Evolutionary conservation across 495 filamentous ascomycete genomes (phyloP).

Genomic region (Tuber calosporum): DNA sequence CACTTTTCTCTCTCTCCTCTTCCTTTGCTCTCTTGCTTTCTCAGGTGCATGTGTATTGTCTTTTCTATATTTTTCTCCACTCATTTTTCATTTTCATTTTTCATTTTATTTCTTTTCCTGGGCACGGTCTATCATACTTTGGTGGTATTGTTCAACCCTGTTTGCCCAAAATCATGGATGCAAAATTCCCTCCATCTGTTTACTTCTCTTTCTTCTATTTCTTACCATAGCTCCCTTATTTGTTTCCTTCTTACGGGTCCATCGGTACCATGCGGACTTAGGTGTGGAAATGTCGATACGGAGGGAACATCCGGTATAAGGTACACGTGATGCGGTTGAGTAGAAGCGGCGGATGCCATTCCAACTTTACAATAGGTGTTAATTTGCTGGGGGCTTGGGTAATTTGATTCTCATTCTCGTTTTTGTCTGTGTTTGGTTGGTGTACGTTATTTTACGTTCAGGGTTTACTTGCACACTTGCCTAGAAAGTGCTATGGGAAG

Average conservation of each 20-base stretch:
- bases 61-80: constrained; percentile 8
- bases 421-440: background rate
- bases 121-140: background rate
- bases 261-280: background rate
- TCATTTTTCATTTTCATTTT: constrained; percentile 12
- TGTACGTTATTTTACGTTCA: background rate
- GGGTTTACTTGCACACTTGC: background rate
- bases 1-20: background rate
- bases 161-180: background rate
- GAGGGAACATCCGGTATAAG: background rate
- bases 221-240: background rate
- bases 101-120: background rate
- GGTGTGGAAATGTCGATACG: background rate
- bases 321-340: background rate
- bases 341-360: background rate
- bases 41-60: constrained; percentile 7
- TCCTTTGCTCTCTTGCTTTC: constrained; percentile 3
- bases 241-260: background rate
- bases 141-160: background rate
- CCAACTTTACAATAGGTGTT: background rate
- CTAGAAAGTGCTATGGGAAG: background rate
- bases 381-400: background rate
- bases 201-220: background rate
- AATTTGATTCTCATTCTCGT: background rate
- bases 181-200: background rate